Base-by-base conservation (phyloP, 805 yeast genomes). In the Saccharomyces paradoxus region DNA sequence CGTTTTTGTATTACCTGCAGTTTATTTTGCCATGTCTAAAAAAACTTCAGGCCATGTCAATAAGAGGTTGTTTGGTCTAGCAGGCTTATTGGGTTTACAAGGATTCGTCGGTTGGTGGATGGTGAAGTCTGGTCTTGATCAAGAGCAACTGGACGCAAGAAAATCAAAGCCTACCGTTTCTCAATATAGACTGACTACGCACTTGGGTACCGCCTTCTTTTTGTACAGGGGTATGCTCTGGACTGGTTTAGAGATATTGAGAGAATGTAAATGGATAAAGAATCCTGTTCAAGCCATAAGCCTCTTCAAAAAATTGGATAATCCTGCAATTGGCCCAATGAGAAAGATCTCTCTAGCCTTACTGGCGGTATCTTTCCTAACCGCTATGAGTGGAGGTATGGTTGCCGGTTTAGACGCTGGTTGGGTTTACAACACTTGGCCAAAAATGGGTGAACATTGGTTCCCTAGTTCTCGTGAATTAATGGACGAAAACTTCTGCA, bases 91-190 rank as follows among this genome's bases (percentile, higher is more conserved):
- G 55, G 99, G 96, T 10, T 74, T 94, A 50, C 99, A 94, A 75
- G 99, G 99, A 52, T 87, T 85, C 52, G 86, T 94, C 60, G 99
- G 99, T 31, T 94, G 99, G 99, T 94, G 99, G 99, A 94, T 94
- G 99, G 99, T 94, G 52, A 83, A 87, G 64, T 89, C 97, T 9
- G 99, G 99, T 30, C 77, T 94, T 54, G 96, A 90, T 67, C 86
- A 86, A 64, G 79, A 84, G 48, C 86, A 86, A 65, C 74, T 94
- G 50, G 80, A 79, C 24, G 90, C 86, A 60, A 80, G 96, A 68
- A 86, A 81, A 49, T 83, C 96, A 0, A 95, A 92, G 67, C 99
- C 99, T n/a, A 89, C 99, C 0, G 99, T 94, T 2, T 88, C 97
- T 4, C 98, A 89, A 66, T 94, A 94, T 68, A 81, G 99, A 70